These are phyloP conservation scores for Sporisorium reilianum DNA, from an alignment of 1,284 basidiomycete genomes.

Conservation along the genomic window DNA sequence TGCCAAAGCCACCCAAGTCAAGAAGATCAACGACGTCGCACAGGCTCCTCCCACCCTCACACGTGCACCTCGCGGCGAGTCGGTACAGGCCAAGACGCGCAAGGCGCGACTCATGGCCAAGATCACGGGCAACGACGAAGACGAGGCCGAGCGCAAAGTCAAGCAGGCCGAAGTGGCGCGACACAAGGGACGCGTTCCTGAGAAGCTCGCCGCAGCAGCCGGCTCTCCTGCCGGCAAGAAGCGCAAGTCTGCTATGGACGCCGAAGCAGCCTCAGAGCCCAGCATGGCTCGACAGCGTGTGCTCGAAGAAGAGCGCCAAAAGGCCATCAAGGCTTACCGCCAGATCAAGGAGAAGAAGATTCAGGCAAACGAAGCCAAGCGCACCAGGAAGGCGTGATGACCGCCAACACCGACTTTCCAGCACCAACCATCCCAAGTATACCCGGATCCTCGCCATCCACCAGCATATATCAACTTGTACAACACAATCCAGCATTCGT, in stretches of 20 bases:
- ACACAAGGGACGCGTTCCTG: conserved; percentile 42
- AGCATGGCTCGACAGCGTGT: conserved; percentile 60
- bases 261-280: conserved; percentile 23
- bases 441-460: conserved; percentile 19
- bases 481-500: conserved; percentile 33
- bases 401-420: neutral
- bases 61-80: conserved; percentile 54
- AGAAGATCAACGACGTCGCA: conserved; percentile 61
- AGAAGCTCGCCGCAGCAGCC: conserved; percentile 16
- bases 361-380: conserved; percentile 31
- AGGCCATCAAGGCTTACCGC: conserved; percentile 59
- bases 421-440: conserved; percentile 8
- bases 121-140: conserved; percentile 51
- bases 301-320: conserved; percentile 57
- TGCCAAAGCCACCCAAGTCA: conserved; percentile 50
- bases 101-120: conserved; percentile 54
- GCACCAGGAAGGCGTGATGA: conserved; percentile 29
- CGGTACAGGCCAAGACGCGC: conserved; percentile 45
- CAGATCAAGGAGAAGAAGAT: conserved; percentile 57
- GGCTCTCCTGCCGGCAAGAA: conserved; percentile 19
- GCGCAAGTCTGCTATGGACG: conserved; percentile 17
- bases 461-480: conserved; percentile 23
- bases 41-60: conserved; percentile 61
- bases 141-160: conserved; percentile 43
- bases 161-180: conserved; percentile 44